A percentile compares a stretch with the other conserved stretches of the same genome.
Evolutionary conservation across 2,329 filamentous ascomycete genomes (phyloP).

Genomic region (Ophiostoma montium): DNA sequence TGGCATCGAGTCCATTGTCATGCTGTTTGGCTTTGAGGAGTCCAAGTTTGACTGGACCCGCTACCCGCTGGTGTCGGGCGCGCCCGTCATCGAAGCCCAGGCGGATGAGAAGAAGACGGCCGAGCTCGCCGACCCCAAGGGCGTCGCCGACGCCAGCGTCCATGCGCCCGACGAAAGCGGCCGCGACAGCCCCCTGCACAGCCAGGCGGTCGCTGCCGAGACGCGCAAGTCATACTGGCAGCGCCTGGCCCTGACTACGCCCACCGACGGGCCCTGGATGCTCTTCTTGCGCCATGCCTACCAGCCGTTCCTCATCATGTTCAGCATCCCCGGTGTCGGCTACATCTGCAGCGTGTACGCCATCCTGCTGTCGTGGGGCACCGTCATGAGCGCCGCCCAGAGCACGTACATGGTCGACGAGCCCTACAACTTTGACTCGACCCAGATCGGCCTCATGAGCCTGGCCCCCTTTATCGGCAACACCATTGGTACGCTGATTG

Average conservation of each 20-base stretch:
- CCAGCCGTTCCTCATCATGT: conserved; percentile 10
- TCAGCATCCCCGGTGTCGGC: conserved; percentile 7
- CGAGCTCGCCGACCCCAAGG: neutral
- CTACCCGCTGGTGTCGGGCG: neutral
- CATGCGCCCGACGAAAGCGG: neutral
- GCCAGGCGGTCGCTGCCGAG: neutral
- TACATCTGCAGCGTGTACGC: conserved; percentile 8
- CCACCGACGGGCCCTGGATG: conserved; percentile 3
- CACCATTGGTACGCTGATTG: conserved; percentile 20
- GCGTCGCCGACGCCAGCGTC: neutral
- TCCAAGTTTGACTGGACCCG: conserved; percentile 5
- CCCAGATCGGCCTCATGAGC: conserved; percentile 24
- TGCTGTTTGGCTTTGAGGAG: conserved; percentile 10
- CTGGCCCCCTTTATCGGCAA: conserved; percentile 27
- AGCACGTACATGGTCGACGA: conserved; percentile 14
- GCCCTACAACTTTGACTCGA: conserved; percentile 24
- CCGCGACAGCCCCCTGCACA: neutral
- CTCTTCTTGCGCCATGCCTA: conserved; percentile 10
- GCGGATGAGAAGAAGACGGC: neutral
- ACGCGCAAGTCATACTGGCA: conserved; percentile 5
- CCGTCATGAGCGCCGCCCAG: conserved; percentile 1
- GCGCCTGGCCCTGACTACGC: neutral
- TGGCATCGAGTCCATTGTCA: conserved; percentile 1
- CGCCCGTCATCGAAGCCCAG: neutral
- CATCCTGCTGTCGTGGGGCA: conserved; percentile 2